These are phyloP conservation scores for Botrytis cinerea DNA, from an alignment of 2,329 filamentous ascomycete genomes.

Conservation along the genomic window DNA sequence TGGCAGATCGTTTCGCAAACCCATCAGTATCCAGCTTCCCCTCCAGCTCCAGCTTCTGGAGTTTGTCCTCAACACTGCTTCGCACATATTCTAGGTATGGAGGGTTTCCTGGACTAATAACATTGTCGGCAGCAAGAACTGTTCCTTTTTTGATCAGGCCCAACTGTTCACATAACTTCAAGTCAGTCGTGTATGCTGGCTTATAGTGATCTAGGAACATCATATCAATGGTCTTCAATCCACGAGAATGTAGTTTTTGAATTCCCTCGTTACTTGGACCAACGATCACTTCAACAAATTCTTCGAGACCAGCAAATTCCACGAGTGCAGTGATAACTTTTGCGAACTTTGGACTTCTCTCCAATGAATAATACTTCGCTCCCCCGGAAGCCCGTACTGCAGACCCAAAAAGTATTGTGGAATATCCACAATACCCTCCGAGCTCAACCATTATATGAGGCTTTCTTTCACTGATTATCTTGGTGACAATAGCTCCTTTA, in stretches of 20 bases:
- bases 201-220: conserved; percentile 80
- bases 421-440: conserved; percentile 81
- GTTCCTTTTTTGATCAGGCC: conserved; percentile 63
- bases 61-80: conserved; percentile 64
- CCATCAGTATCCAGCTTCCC: conserved; percentile 47
- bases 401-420: conserved; percentile 72
- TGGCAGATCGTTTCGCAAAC: conserved; percentile 31
- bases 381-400: conserved; percentile 65
- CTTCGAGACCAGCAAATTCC: conserved; percentile 70
- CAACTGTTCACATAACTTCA: conserved; percentile 76
- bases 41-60: conserved; percentile 46
- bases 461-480: conserved; percentile 66
- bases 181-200: conserved; percentile 70
- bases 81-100: conserved; percentile 71
- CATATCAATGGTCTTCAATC: conserved; percentile 35
- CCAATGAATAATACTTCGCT: conserved; percentile 68
- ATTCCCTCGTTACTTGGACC: conserved; percentile 69
- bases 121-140: conserved; percentile 68
- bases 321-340: conserved; percentile 69
- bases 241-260: conserved; percentile 52
- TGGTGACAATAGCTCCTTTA: conserved; percentile 71
- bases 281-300: conserved; percentile 69
- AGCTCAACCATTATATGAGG: conserved; percentile 75
- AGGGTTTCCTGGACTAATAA: conserved; percentile 71
- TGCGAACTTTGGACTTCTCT: conserved; percentile 73